Percentiles rank a stretch among this genome's conserved stretches.
These are phyloP conservation scores for Candida maesae DNA, from an alignment of 805 yeast species.

Conservation along the genomic window DNA sequence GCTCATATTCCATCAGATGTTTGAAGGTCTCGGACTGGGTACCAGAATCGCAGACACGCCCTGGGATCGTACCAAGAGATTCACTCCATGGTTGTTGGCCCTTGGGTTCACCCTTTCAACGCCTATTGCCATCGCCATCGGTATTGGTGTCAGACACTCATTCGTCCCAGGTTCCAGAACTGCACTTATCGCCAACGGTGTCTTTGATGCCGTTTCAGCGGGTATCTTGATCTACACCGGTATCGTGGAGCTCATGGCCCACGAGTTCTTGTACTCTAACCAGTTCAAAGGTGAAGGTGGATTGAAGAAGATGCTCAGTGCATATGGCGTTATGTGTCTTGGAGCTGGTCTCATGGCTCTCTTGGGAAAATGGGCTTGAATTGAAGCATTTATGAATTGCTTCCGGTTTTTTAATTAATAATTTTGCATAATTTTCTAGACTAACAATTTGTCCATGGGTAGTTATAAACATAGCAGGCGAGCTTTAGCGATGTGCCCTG, in stretches of 20 bases:
- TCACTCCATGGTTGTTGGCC: conserved; percentile 59
- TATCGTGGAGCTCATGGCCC: conserved; percentile 74
- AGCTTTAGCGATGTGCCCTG: too few relatives aligned
- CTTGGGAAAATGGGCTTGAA: conserved; percentile 69
- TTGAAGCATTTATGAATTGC: too few relatives aligned
- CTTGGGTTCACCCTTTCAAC: conserved; percentile 52
- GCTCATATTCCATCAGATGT: conserved; percentile 71
- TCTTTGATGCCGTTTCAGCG: conserved; percentile 70
- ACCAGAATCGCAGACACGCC: conserved; percentile 60
- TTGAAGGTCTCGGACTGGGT: conserved; percentile 85
- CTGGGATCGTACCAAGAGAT: conserved; percentile 32
- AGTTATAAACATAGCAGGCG: too few relatives aligned
- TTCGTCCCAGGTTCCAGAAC: conserved; percentile 56
- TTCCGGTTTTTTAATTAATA: too few relatives aligned
- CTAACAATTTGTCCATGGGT: too few relatives aligned
- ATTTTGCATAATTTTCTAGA: too few relatives aligned
- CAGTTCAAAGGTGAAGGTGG: conserved; percentile 62
- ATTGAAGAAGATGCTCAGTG: conserved; percentile 46
- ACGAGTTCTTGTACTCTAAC: conserved; percentile 60
- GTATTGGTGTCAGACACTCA: conserved; percentile 65
- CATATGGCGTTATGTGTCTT: conserved; percentile 47
- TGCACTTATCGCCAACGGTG: conserved; percentile 64
- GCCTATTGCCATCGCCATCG: conserved; percentile 75
- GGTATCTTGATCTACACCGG: conserved; percentile 80
- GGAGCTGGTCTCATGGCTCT: conserved; percentile 81